These are phyloP conservation scores for Phytophthora colocasiae DNA, from an alignment of 352 stramenopile species.

Conservation along the genomic window DNA sequence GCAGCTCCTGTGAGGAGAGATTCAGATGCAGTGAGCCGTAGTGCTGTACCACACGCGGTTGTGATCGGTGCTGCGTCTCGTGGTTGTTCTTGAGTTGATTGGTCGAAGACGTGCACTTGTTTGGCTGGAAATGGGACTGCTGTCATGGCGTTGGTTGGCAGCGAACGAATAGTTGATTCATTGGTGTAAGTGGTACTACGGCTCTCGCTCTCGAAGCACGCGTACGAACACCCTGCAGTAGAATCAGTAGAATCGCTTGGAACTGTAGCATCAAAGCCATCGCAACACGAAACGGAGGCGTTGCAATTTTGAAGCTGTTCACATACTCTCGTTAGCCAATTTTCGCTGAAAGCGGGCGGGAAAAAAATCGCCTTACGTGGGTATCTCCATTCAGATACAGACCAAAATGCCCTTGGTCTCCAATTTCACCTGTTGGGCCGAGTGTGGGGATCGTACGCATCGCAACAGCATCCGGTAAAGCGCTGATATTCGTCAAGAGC, in stretches of 20 bases:
- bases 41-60: constrained; percentile 59
- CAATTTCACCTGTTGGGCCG: constrained; percentile 84
- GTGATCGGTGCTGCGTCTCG: constrained; percentile 46
- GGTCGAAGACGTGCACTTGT: constrained; percentile 37
- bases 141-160: constrained; percentile 51
- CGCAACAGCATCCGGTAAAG: constrained; percentile 33
- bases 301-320: constrained; percentile 92
- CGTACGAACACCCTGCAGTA: constrained; percentile 37
- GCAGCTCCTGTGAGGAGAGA: constrained; percentile 83
- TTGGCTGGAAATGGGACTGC: constrained; percentile 57
- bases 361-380: constrained; percentile 45
- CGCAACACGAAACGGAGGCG: constrained; percentile 85
- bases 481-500: constrained; percentile 79
- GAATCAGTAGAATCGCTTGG: constrained; percentile 19
- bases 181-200: constrained; percentile 48
- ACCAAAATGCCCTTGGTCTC: constrained; percentile 92
- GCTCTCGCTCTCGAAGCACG: constrained; percentile 59
- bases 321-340: not conserved
- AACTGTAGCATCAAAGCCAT: constrained; percentile 45
- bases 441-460: constrained; percentile 56
- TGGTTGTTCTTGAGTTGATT: constrained; percentile 9
- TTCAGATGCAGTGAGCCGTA: constrained; percentile 83
- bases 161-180: constrained; percentile 35
- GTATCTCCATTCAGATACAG: constrained; percentile 89
- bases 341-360: not conserved